These are phyloP conservation scores for Leishmania tropica DNA, from an alignment of 208 protist genomes.

Conservation along the genomic window DNA sequence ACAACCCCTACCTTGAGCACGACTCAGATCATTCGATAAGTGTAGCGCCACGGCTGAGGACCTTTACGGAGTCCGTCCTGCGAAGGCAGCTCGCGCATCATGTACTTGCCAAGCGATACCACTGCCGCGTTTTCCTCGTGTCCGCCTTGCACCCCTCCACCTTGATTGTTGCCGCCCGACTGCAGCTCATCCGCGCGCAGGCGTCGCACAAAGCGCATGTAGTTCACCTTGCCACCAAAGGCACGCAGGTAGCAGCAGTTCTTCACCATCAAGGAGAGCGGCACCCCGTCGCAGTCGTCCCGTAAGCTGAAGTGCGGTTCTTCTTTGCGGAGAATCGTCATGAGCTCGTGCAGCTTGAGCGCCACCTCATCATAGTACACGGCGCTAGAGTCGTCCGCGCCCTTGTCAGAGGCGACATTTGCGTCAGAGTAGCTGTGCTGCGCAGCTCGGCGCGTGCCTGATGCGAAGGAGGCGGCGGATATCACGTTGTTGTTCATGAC, in stretches of 20 bases:
- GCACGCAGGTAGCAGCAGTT: conserved; percentile 80
- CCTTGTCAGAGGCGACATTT: conserved; percentile 11
- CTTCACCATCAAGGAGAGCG: conserved; percentile 77
- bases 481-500: conserved; percentile 55
- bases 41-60: conserved; percentile 81
- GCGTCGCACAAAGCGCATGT: conserved; percentile 75
- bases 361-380: conserved; percentile 75
- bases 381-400: conserved; percentile 38
- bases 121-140: not conserved
- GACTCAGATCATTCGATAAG: conserved; percentile 44
- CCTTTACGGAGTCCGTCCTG: conserved; percentile 81
- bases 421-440: conserved; percentile 32
- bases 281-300: conserved; percentile 68
- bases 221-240: conserved; percentile 64
- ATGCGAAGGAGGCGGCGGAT: not conserved
- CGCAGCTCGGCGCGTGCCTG: not conserved
- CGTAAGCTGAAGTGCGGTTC: conserved; percentile 65
- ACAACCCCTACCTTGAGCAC: not conserved
- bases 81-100: conserved; percentile 79
- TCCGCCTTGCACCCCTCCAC: not conserved
- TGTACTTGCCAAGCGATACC: conserved; percentile 74
- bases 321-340: conserved; percentile 49
- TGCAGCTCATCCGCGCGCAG: conserved; percentile 12
- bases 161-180: not conserved
- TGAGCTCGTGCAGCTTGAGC: conserved; percentile 59